Evolutionary conservation across 192 early-diverging fungal species (phyloP).

Genomic region (Coemansia sp.): DNA sequence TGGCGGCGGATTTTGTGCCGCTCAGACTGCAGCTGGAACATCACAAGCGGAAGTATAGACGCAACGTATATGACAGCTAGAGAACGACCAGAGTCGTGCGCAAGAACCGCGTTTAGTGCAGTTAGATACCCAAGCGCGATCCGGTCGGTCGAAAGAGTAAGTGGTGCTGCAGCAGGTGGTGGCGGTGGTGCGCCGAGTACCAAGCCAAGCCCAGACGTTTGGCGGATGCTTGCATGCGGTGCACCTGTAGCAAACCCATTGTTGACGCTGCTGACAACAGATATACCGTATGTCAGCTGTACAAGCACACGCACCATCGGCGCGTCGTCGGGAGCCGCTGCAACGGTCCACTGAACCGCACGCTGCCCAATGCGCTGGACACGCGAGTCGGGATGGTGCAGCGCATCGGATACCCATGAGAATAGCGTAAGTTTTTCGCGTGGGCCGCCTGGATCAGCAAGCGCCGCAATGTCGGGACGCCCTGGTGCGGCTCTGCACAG

Average conservation of each 20-base stretch:
- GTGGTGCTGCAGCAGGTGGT: slow-evolving; percentile 2
- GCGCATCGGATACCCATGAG: slow-evolving; percentile 48
- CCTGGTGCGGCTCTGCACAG: slow-evolving; percentile 55
- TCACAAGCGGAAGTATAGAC: slow-evolving; percentile 29
- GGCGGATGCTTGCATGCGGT: background rate
- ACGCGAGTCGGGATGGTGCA: slow-evolving; percentile 21
- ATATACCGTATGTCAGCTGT: slow-evolving; percentile 44
- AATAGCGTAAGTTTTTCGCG: slow-evolving; percentile 45
- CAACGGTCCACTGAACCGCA: slow-evolving; percentile 45
- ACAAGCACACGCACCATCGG: slow-evolving; percentile 42
- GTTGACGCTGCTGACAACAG: slow-evolving; percentile 27
- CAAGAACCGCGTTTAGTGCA: slow-evolving; percentile 27
- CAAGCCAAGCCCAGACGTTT: slow-evolving; percentile 34
- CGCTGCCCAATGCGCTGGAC: slow-evolving; percentile 42
- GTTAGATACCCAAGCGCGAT: slow-evolving; percentile 36
- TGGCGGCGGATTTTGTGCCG: slow-evolving; percentile 31
- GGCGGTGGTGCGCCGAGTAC: slow-evolving; percentile 23
- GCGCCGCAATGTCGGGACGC: slow-evolving; percentile 4
- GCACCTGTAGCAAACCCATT: slow-evolving; percentile 11
- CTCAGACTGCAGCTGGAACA: slow-evolving; percentile 40
- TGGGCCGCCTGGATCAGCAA: slow-evolving; percentile 37
- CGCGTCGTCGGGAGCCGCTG: slow-evolving; percentile 24
- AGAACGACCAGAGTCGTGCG: slow-evolving; percentile 4
- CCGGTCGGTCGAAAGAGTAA: slow-evolving; percentile 20
- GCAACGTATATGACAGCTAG: slow-evolving; percentile 23